Percentiles rank a stretch among this genome's conserved stretches.
These are phyloP conservation scores for Myotisia sp. DNA, from an alignment of 2,329 filamentous ascomycete species.

Conservation along the genomic window DNA sequence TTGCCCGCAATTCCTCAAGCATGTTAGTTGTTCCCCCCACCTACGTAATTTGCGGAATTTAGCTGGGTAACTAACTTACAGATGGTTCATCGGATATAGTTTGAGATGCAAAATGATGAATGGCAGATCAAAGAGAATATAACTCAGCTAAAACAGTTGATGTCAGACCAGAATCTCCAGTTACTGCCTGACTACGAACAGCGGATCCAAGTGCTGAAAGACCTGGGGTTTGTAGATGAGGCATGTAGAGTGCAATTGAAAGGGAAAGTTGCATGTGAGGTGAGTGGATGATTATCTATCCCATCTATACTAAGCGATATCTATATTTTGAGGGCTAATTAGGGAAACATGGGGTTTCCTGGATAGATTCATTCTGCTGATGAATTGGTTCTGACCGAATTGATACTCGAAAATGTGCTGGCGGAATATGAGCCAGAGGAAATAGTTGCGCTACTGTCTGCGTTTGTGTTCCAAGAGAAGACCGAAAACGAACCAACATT, in stretches of 20 bases:
- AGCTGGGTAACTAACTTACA: too few relatives aligned
- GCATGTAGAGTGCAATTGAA: slow-evolving; percentile 82
- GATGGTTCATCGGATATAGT: too few relatives aligned
- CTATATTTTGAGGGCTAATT: neutral
- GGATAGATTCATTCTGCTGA: slow-evolving; percentile 75
- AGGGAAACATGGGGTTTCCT: slow-evolving; percentile 8
- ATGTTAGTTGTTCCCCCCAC: too few relatives aligned
- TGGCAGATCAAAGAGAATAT: slow-evolving; percentile 96
- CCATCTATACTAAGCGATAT: neutral
- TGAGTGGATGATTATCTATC: slow-evolving; percentile 19
- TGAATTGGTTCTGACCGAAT: slow-evolving; percentile 86
- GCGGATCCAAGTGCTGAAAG: slow-evolving; percentile 77
- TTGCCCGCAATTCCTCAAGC: slow-evolving; percentile 72
- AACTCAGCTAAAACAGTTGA: slow-evolving; percentile 65
- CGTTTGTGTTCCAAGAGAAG: slow-evolving; percentile 97
- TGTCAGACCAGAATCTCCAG: slow-evolving; percentile 93
- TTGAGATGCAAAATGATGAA: slow-evolving; percentile 90
- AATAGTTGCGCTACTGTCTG: slow-evolving; percentile 82
- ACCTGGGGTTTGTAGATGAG: slow-evolving; percentile 82
- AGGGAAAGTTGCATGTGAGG: slow-evolving; percentile 92
- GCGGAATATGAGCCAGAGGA: slow-evolving; percentile 92
- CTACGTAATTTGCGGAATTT: too few relatives aligned
- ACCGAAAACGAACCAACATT: slow-evolving; percentile 68
- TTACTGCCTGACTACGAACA: slow-evolving; percentile 94
- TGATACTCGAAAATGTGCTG: slow-evolving; percentile 91